A percentile compares a stretch with the other conserved stretches of the same genome.
Conservation (phyloP, 78 protist species). For the Speleostelium caveatum region DNA sequence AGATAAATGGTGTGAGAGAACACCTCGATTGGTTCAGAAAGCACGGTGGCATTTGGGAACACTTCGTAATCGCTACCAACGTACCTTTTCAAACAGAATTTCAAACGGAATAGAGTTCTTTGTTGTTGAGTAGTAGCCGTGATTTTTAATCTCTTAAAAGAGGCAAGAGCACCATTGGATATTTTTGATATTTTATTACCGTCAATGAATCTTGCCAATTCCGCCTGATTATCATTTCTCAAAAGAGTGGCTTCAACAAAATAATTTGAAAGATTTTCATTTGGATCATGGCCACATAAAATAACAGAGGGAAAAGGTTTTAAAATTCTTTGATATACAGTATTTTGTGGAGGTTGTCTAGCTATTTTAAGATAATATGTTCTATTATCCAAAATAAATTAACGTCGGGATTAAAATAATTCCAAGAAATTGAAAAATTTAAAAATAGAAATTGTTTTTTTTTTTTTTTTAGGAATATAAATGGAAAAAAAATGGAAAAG, state of each 20-base stretch:
- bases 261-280: constrained; percentile 57
- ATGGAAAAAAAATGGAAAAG: no score
- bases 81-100: constrained; percentile 78
- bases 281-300: constrained; percentile 69
- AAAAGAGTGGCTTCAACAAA: constrained; percentile 82
- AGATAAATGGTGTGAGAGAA: constrained; percentile 85
- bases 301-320: constrained; percentile 87
- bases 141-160: constrained; percentile 83
- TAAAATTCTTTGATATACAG: constrained; percentile 87
- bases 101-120: constrained; percentile 82
- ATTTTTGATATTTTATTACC: constrained; percentile 78
- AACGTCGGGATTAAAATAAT: no score
- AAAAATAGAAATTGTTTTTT: no score
- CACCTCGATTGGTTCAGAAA: constrained; percentile 87
- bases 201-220: constrained; percentile 63
- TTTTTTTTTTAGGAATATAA: no score
- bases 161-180: constrained; percentile 74
- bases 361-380: constrained; percentile 72
- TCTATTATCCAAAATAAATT: no score
- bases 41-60: constrained; percentile 67
- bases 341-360: constrained; percentile 82
- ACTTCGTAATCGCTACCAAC: constrained; percentile 72
- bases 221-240: constrained; percentile 74
- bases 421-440: no score
- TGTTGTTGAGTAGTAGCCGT: constrained; percentile 80